Conservation (phyloP, 2,329 filamentous ascomycete species). For the Lachnellula hyalina region DNA sequence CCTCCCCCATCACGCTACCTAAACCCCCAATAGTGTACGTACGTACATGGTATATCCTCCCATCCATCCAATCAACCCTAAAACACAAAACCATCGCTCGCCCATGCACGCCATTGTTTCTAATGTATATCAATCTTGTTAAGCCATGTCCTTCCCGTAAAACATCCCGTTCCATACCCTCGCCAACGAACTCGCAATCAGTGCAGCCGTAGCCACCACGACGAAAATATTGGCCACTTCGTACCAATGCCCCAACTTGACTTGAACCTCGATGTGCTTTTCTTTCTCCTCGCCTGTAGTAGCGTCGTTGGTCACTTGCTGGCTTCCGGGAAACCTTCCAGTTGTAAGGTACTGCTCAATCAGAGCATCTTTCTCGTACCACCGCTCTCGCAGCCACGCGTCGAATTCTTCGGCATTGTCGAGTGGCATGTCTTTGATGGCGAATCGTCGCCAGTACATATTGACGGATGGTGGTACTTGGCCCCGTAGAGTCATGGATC, state of each 20-base stretch:
- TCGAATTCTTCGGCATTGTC: conserved; percentile 72
- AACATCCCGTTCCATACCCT: conserved; percentile 19
- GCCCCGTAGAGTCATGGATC: conserved; percentile 83
- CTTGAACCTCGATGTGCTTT: conserved; percentile 30
- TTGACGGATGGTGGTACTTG: conserved; percentile 91
- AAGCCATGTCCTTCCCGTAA: conserved; percentile 2
- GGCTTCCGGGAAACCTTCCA: conserved; percentile 63
- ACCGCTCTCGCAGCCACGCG: conserved; percentile 75
- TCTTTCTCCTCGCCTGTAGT: conserved; percentile 12
- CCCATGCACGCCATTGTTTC: no score
- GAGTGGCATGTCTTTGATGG: conserved; percentile 73
- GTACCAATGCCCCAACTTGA: conserved; percentile 28
- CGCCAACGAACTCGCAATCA: conserved; percentile 24
- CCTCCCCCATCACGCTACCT: no score
- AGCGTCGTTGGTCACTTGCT: conserved; percentile 12
- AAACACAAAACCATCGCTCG: no score
- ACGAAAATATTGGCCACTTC: conserved; percentile 31
- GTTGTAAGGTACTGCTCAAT: conserved; percentile 77
- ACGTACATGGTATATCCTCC: no score
- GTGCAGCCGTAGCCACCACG: conserved; percentile 24
- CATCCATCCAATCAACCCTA: no score
- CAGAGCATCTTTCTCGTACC: conserved; percentile 87
- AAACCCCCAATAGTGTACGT: no score
- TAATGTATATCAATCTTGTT: no score
- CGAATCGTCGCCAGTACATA: conserved; percentile 90